Percentiles rank a stretch among this genome's conserved stretches.
phyloP scores from a whole-genome alignment of 2,329 filamentous ascomycete species.

The Chrysoporthe deuterocubensis region DNA sequence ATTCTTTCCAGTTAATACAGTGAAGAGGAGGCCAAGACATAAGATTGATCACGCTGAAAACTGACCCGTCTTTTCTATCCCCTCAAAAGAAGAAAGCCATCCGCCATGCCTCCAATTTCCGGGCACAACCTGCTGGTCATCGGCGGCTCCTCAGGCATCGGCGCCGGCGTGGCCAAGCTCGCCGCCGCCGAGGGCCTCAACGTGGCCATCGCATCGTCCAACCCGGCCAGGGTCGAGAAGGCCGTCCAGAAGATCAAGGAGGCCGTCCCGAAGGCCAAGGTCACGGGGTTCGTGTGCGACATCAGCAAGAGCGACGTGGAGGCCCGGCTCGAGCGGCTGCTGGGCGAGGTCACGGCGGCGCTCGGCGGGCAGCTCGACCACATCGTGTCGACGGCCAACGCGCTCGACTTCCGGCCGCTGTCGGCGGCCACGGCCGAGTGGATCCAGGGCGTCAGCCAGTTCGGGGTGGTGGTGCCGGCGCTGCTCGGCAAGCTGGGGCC shows the following conservation, averaged over 20 bases:
- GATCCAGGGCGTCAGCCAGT: slow-evolving; percentile 46
- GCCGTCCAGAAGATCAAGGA: slow-evolving; percentile 19
- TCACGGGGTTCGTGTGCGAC: slow-evolving; percentile 50
- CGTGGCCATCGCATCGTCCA: slow-evolving; percentile 24
- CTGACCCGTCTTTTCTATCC: too few species aligned
- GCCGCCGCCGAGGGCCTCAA: slow-evolving; percentile 18
- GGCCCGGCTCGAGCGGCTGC: slow-evolving; percentile 46
- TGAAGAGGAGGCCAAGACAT: neutral
- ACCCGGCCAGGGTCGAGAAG: slow-evolving; percentile 10
- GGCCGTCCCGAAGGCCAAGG: slow-evolving; percentile 33
- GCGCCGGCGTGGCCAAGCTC: slow-evolving; percentile 22
- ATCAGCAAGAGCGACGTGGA: slow-evolving; percentile 49
- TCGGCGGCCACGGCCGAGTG: slow-evolving; percentile 43
- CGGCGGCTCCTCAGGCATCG: slow-evolving; percentile 25
- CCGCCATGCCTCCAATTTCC: slow-evolving; percentile 13
- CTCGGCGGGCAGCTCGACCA: slow-evolving; percentile 47
- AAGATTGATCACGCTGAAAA: neutral
- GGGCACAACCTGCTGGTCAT: slow-evolving; percentile 14
- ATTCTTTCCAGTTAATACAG: neutral
- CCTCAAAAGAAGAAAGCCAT: neutral
- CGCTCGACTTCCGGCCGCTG: slow-evolving; percentile 43
- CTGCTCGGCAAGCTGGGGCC: slow-evolving; percentile 50
- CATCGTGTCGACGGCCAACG: slow-evolving; percentile 56
- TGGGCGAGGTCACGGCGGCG: slow-evolving; percentile 36
- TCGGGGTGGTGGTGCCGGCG: slow-evolving; percentile 53